Evolutionary conservation across 1,284 basidiomycete genomes (phyloP).

Genomic region (Trametes polyzona): DNA sequence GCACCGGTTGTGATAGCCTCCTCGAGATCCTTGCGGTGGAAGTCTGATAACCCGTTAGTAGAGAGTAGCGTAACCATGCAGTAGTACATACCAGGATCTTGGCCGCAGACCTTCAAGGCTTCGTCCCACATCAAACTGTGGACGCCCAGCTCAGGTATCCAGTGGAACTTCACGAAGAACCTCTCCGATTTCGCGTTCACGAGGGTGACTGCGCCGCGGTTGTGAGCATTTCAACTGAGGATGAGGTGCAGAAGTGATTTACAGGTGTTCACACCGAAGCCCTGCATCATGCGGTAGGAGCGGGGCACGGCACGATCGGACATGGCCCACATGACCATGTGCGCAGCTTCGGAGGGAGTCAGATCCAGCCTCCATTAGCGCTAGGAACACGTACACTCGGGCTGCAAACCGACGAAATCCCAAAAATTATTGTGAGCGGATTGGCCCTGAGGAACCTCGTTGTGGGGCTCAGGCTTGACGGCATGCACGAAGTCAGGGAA

Average conservation of each 20-base stretch:
- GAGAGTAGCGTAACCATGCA: not conserved
- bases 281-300: constrained; percentile 86
- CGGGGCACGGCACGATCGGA: constrained; percentile 83
- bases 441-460: constrained; percentile 69
- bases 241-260: not conserved
- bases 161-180: constrained; percentile 87
- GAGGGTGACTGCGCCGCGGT: constrained; percentile 47
- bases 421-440: constrained; percentile 84
- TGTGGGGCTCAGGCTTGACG: constrained; percentile 80
- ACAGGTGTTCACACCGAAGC: constrained; percentile 83
- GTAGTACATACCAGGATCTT: constrained; percentile 62
- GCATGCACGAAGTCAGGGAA: constrained; percentile 85
- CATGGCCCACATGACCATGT: constrained; percentile 86
- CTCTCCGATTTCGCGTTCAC: constrained; percentile 67
- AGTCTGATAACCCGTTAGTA: constrained; percentile 47
- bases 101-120: constrained; percentile 80
- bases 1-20: constrained; percentile 75
- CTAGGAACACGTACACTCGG: constrained; percentile 55
- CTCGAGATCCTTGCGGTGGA: constrained; percentile 79
- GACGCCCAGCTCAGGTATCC: constrained; percentile 78
- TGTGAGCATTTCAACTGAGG: not conserved
- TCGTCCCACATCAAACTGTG: constrained; percentile 89
- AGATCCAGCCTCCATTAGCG: no score
- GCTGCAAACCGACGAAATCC: constrained; percentile 75
- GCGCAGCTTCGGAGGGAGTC: constrained; percentile 54